Evolutionary conservation across 2,329 filamentous ascomycete genomes (phyloP).

Genomic region (Hypoxylon sp.): DNA sequence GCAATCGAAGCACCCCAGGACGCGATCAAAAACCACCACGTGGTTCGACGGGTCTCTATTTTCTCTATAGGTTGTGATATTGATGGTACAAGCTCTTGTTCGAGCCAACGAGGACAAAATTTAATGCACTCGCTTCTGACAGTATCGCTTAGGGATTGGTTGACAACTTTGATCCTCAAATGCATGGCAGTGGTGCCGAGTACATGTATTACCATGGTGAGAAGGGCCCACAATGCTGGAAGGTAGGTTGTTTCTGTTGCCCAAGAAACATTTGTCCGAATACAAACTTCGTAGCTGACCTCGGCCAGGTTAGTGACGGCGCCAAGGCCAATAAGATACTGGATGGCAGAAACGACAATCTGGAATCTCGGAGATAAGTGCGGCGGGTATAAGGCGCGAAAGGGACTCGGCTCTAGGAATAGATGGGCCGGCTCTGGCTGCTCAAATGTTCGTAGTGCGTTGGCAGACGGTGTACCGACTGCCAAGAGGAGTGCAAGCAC

Average conservation of each 20-base stretch:
- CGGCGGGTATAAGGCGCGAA: neutral
- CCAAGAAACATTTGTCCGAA: neutral
- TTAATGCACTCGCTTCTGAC: neutral
- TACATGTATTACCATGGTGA: neutral
- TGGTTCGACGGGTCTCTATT: neutral
- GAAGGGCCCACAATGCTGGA: neutral
- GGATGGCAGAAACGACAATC: neutral
- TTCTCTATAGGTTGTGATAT: neutral
- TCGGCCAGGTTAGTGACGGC: neutral
- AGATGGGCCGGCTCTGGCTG: neutral
- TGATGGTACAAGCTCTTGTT: neutral
- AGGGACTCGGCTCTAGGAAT: neutral
- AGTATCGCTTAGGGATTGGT: neutral
- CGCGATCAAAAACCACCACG: neutral
- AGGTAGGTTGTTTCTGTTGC: neutral
- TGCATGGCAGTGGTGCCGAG: neutral
- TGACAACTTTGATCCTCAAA: neutral
- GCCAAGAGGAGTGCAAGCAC: neutral
- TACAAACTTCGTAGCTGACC: neutral
- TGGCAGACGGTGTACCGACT: neutral
- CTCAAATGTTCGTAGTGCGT: neutral
- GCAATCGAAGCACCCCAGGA: neutral
- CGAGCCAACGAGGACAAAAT: neutral
- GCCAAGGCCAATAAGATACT: neutral
- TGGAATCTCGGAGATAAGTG: neutral